A percentile compares a stretch with the other conserved stretches of the same genome.
These are phyloP conservation scores for Trichoderma polysporum DNA, from an alignment of 2,329 filamentous ascomycete genomes.

Conservation along the genomic window DNA sequence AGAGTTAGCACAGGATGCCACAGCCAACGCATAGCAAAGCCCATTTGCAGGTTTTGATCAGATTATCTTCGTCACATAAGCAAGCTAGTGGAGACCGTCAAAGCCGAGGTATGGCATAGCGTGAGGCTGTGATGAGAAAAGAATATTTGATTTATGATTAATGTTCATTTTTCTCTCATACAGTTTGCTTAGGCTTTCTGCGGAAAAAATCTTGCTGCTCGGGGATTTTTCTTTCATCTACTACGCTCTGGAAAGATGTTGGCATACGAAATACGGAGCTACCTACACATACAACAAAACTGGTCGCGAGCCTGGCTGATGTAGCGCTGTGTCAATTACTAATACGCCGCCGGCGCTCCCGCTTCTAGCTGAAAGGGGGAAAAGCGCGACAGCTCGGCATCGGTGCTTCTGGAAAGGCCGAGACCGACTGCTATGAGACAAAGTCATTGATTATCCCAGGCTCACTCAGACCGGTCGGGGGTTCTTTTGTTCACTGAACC, in stretches of 20 bases:
- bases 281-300: too few relatives aligned
- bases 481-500: constrained; percentile 10
- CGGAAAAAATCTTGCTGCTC: background rate
- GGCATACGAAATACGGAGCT: too few relatives aligned
- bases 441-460: constrained; percentile 5
- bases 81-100: background rate
- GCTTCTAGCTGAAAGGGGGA: constrained; percentile 10
- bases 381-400: background rate
- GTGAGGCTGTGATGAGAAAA: background rate
- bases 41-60: background rate
- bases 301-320: too few relatives aligned
- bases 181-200: background rate
- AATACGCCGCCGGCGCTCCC: background rate
- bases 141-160: background rate
- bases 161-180: too few relatives aligned
- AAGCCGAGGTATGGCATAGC: constrained; percentile 1
- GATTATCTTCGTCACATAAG: background rate
- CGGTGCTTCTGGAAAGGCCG: constrained; percentile 3
- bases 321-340: too few relatives aligned
- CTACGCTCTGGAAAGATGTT: background rate
- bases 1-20: background rate
- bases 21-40: background rate
- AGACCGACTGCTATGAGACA: constrained; percentile 2
- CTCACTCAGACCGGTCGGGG: constrained; percentile 7
- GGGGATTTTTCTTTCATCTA: background rate